phyloP scores from a whole-genome alignment of 2,329 filamentous ascomycete species.

The Penicillium hordei region DNA sequence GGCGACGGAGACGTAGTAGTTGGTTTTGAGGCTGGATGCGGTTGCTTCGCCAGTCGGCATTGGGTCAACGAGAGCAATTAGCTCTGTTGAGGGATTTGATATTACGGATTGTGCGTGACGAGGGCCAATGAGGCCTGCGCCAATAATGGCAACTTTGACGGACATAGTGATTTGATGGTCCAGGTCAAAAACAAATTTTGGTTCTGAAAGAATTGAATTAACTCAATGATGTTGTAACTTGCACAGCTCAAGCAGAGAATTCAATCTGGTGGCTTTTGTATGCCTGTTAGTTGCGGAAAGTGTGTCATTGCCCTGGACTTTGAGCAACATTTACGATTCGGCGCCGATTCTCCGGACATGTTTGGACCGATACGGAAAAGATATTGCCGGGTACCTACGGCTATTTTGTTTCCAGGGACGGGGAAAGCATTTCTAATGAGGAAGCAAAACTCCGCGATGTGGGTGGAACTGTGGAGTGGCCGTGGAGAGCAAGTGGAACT shows the following conservation, averaged over 20 bases:
- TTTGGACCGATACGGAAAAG: background rate
- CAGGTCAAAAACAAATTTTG: background rate
- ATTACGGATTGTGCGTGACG: conserved; percentile 50
- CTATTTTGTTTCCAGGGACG: background rate
- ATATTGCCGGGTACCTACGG: conserved; percentile 2
- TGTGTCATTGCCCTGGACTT: background rate
- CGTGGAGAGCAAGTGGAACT: conserved; percentile 4
- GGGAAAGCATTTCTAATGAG: background rate
- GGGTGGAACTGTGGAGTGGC: background rate
- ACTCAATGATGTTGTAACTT: background rate
- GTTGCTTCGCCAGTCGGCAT: conserved; percentile 37
- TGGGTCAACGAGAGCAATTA: conserved; percentile 51
- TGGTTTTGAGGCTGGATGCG: conserved; percentile 41
- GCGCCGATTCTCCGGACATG: background rate
- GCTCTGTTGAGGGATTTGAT: conserved; percentile 38
- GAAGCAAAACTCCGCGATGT: background rate
- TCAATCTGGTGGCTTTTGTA: background rate
- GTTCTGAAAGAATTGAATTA: background rate
- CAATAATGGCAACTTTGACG: conserved; percentile 48
- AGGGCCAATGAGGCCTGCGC: conserved; percentile 52
- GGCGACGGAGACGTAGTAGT: conserved; percentile 43
- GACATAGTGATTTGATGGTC: conserved; percentile 8
- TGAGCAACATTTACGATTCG: background rate
- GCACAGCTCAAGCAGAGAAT: background rate
- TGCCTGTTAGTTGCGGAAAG: background rate